Conservation (phyloP, 768 basidiomycete species). For the Suillus sp. region DNA sequence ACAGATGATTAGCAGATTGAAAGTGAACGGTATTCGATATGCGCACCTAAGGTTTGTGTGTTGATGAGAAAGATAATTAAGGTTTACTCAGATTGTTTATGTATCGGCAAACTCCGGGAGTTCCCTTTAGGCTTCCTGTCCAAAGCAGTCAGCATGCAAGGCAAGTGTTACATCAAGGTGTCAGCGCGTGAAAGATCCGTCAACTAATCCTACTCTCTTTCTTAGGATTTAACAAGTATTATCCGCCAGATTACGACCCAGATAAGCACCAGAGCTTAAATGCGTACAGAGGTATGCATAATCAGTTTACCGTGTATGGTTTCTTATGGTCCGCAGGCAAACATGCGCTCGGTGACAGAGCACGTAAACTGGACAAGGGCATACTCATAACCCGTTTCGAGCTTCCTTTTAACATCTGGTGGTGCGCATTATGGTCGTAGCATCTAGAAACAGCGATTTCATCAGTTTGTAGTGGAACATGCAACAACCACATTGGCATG, state of each 20-base stretch:
- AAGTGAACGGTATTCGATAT: not conserved
- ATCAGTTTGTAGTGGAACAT: constrained; percentile 67
- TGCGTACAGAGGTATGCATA: constrained; percentile 60
- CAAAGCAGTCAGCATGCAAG: constrained; percentile 41
- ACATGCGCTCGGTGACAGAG: constrained; percentile 91
- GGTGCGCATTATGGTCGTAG: constrained; percentile 49
- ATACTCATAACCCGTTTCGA: constrained; percentile 96
- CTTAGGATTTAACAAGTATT: constrained; percentile 76
- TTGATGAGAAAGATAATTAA: constrained; percentile 7
- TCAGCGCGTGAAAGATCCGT: not conserved
- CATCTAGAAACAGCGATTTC: constrained; percentile 9
- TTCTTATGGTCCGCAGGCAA: constrained; percentile 57
- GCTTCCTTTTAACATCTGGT: constrained; percentile 96
- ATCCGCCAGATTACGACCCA: constrained; percentile 75
- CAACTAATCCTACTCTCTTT: constrained; percentile 15
- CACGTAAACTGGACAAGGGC: constrained; percentile 94
- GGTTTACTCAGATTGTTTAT: not conserved
- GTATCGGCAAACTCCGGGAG: constrained; percentile 1
- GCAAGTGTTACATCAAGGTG: constrained; percentile 24
- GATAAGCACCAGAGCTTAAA: constrained; percentile 74
- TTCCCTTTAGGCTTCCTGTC: not conserved
- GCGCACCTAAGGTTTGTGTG: constrained; percentile 9
- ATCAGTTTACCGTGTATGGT: constrained; percentile 9
- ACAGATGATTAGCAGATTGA: not conserved
- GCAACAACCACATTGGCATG: constrained; percentile 97